A percentile compares a stretch with the other conserved stretches of the same genome.
Conservation (phyloP, 176 grass and related monocot genomes). For the Dendrocalamus sinicus region DNA sequence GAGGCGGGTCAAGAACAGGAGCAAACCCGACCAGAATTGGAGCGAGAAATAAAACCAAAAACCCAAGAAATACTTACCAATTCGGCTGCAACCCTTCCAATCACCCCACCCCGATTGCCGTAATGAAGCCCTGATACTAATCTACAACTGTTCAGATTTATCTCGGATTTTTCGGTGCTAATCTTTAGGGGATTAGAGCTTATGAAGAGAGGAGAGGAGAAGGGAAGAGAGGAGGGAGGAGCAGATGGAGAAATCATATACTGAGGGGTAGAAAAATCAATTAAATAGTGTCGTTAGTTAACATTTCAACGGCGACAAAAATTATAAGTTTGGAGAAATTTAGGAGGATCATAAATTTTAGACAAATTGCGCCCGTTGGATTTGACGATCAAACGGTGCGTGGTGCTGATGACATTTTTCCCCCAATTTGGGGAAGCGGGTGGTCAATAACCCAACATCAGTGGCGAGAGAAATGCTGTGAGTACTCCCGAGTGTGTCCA, state of each 20-base stretch:
- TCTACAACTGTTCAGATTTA: background rate
- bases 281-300: conserved; percentile 28
- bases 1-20: conserved; percentile 26
- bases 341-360: background rate
- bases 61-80: conserved; percentile 18
- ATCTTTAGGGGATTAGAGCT: conserved; percentile 26
- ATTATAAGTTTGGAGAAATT: conserved; percentile 7
- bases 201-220: background rate
- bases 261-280: conserved; percentile 25
- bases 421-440: background rate
- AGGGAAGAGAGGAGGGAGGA: background rate
- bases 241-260: conserved; percentile 34
- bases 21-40: background rate
- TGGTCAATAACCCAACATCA: background rate
- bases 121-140: background rate
- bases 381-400: background rate
- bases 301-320: conserved; percentile 10
- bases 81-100: background rate
- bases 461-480: conserved; percentile 9
- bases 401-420: background rate
- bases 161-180: background rate
- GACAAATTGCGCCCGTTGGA: background rate
- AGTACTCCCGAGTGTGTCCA: background rate
- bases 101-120: background rate
- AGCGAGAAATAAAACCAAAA: background rate